Percentiles rank a stretch among this genome's conserved stretches.
phyloP scores from a whole-genome alignment of 176 grass and related monocot genomes.

The Saccharum spontaneum region DNA sequence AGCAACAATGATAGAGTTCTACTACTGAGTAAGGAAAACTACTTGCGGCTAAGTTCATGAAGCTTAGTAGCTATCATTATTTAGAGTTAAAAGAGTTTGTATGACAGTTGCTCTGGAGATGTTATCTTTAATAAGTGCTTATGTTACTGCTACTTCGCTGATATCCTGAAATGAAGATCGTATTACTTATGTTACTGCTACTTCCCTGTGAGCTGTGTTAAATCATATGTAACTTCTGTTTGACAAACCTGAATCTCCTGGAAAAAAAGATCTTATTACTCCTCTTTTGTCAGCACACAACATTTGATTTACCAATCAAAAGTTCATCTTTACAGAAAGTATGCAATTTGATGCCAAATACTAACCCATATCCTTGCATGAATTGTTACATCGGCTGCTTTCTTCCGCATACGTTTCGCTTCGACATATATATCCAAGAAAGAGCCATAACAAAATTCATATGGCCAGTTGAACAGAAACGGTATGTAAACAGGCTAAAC shows the following conservation, averaged over 20 bases:
- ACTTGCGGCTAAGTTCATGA: neutral
- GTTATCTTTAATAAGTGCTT: neutral
- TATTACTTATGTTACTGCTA: neutral
- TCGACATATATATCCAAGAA: too few relatives aligned
- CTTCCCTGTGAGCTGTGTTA: neutral
- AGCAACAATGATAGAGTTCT: neutral
- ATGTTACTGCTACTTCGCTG: neutral
- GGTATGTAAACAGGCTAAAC: too few relatives aligned
- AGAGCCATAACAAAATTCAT: too few relatives aligned
- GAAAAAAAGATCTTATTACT: neutral
- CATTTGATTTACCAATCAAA: neutral
- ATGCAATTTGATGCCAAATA: neutral
- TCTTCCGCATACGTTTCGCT: neutral
- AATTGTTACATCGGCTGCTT: neutral
- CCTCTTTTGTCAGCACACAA: neutral
- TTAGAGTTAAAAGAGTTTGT: conserved; percentile 3
- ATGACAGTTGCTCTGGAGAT: conserved; percentile 18
- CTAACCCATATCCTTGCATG: neutral
- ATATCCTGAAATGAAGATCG: neutral
- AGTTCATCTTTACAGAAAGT: neutral
- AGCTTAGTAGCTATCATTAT: conserved; percentile 14
- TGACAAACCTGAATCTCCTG: neutral
- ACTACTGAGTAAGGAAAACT: conserved; percentile 1
- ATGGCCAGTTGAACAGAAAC: too few relatives aligned
- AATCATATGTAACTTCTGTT: neutral